phyloP scores from a whole-genome alignment of 768 basidiomycete species.

The Mycena metata region DNA sequence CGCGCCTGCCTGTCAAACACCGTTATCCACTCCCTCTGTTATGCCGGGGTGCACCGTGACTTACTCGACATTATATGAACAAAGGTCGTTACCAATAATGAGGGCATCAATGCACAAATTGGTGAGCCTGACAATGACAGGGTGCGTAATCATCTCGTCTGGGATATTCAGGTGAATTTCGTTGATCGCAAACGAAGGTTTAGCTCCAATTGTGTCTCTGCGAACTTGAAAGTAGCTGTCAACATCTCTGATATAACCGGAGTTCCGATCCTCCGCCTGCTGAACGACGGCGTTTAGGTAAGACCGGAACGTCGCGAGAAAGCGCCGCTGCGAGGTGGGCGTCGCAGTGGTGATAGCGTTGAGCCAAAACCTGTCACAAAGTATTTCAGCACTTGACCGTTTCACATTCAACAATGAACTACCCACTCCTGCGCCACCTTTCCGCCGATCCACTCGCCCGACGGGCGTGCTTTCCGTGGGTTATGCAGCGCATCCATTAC shows the following conservation, averaged over 20 bases:
- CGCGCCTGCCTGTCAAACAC: constrained; percentile 43
- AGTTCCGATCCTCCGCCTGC: constrained; percentile 57
- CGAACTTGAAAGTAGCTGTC: constrained; percentile 57
- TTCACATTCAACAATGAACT: no score
- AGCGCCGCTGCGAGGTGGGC: constrained; percentile 45
- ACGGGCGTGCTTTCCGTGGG: constrained; percentile 51
- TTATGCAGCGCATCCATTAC: constrained; percentile 57
- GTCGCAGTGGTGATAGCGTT: constrained; percentile 43
- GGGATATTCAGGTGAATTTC: constrained; percentile 56
- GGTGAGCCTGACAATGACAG: constrained; percentile 49
- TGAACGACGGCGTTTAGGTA: constrained; percentile 56
- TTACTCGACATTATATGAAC: constrained; percentile 42
- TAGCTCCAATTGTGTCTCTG: constrained; percentile 55
- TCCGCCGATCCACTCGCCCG: constrained; percentile 53
- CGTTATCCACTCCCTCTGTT: no score
- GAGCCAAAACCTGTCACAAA: no score
- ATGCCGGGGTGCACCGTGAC: no score
- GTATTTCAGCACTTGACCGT: no score
- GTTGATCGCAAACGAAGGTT: constrained; percentile 54
- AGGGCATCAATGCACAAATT: constrained; percentile 50
- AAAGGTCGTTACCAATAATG: constrained; percentile 50
- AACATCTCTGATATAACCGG: constrained; percentile 50
- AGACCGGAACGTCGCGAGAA: constrained; percentile 52
- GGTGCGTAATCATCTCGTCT: constrained; percentile 57
- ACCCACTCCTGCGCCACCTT: constrained; percentile 59